phyloP scores from a whole-genome alignment of 2,329 filamentous ascomycete genomes.

The Cladorrhinum sp. region DNA sequence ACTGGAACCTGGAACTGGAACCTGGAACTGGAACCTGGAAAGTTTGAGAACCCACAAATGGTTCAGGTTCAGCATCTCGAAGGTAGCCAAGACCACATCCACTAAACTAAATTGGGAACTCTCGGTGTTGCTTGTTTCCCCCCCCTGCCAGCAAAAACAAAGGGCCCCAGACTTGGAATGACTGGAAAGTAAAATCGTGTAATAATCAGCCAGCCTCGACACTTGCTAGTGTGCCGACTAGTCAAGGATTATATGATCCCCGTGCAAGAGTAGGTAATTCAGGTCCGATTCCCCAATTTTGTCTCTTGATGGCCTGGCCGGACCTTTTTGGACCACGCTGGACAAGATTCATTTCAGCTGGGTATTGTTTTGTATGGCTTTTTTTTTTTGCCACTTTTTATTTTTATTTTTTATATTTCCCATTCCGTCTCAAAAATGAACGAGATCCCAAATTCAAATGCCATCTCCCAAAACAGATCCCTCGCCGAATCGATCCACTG shows the following conservation, averaged over 20 bases:
- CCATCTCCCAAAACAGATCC: too few relatives aligned
- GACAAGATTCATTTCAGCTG: constrained; percentile 1
- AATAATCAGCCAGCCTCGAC: constrained; percentile 24
- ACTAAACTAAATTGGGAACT: neutral
- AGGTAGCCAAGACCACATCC: neutral
- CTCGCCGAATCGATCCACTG: constrained; percentile 19
- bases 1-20: too few relatives aligned
- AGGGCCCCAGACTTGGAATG: neutral
- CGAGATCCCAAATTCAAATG: too few relatives aligned
- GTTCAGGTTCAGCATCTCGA: neutral
- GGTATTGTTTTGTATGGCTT: neutral
- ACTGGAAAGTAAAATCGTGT: constrained; percentile 8
- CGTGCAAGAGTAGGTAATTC: too few relatives aligned
- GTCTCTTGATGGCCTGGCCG: neutral
- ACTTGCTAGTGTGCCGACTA: constrained; percentile 1
- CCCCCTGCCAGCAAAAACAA: neutral
- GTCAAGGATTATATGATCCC: constrained; percentile 8
- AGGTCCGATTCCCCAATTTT: too few relatives aligned
- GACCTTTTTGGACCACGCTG: too few relatives aligned
- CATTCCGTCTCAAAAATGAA: neutral
- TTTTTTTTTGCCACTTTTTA: neutral
- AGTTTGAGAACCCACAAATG: neutral
- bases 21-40: too few relatives aligned
- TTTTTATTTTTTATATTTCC: neutral
- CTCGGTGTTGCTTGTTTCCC: neutral